These are phyloP conservation scores for Ceratocystis variospora DNA, from an alignment of 2,329 filamentous ascomycete species.

Conservation along the genomic window DNA sequence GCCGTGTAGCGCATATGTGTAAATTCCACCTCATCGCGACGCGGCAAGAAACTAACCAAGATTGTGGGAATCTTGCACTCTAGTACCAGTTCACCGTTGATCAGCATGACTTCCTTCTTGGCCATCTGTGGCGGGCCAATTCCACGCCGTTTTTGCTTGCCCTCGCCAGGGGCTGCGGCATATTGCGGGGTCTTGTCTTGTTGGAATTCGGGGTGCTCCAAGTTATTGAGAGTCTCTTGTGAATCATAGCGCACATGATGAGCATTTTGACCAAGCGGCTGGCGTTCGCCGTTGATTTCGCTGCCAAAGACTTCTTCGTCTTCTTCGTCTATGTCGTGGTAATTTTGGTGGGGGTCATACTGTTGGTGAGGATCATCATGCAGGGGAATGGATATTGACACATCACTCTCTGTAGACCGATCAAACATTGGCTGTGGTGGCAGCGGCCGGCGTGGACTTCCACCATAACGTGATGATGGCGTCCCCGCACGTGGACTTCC, in stretches of 20 bases:
- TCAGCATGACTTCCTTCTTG: slow-evolving; percentile 85
- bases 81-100: slow-evolving; percentile 93
- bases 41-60: slow-evolving; percentile 87
- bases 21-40: slow-evolving; percentile 87
- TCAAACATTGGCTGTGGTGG: slow-evolving; percentile 82
- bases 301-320: slow-evolving; percentile 65
- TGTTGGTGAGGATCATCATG: slow-evolving; percentile 14
- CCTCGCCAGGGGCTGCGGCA: slow-evolving; percentile 38
- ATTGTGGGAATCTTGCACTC: slow-evolving; percentile 99
- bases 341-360: slow-evolving; percentile 35
- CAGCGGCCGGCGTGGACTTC: slow-evolving; percentile 72
- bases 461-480: slow-evolving; percentile 75
- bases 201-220: slow-evolving; percentile 25
- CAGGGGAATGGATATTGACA: slow-evolving; percentile 59
- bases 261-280: slow-evolving; percentile 11
- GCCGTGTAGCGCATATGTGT: slow-evolving; percentile 98
- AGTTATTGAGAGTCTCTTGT: slow-evolving; percentile 42
- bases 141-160: slow-evolving; percentile 75
- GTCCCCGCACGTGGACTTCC: slow-evolving; percentile 83
- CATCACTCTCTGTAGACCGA: slow-evolving; percentile 30
- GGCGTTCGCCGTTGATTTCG: slow-evolving; percentile 26
- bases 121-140: slow-evolving; percentile 77
- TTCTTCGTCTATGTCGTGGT: slow-evolving; percentile 23
- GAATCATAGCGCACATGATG: slow-evolving; percentile 43
- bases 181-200: slow-evolving; percentile 34